Conservation (phyloP, 2,329 filamentous ascomycete species). For the Talaromyces rugulosus region DNA sequence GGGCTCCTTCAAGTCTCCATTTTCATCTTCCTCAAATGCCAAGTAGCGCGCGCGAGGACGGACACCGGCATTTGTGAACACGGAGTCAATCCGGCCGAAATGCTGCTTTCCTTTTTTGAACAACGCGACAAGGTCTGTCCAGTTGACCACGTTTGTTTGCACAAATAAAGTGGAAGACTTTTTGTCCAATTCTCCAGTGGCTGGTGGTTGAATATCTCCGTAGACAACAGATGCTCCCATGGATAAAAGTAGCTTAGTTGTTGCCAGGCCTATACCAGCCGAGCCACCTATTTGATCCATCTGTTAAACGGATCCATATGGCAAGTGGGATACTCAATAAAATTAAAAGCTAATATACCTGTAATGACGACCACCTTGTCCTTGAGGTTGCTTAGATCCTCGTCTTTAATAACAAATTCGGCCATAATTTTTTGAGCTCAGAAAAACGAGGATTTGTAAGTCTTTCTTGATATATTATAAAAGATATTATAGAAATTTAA, state of each 20-base stretch:
- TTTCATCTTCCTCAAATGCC: conserved; percentile 44
- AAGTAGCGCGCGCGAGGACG: conserved; percentile 46
- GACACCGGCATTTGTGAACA: conserved; percentile 55
- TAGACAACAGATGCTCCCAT: conserved; percentile 54
- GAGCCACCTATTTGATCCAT: conserved; percentile 44
- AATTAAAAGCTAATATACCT: conserved; percentile 29
- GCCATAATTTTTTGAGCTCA: conserved; percentile 29
- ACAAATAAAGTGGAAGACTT: conserved; percentile 38
- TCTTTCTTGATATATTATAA: neutral
- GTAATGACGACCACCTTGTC: conserved; percentile 53
- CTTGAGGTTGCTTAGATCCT: conserved; percentile 40
- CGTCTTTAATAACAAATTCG: conserved; percentile 45
- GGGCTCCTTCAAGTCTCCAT: conserved; percentile 49
- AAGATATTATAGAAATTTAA: neutral
- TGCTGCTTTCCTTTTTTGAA: conserved; percentile 48
- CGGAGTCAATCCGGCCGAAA: conserved; percentile 43
- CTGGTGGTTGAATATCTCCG: conserved; percentile 47
- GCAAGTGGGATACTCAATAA: neutral
- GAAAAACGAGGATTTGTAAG: neutral
- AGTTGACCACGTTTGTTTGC: conserved; percentile 47
- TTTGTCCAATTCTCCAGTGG: conserved; percentile 9
- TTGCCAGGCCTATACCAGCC: conserved; percentile 59
- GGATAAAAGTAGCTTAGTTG: conserved; percentile 48
- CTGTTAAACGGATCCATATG: neutral
- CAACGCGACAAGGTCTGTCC: conserved; percentile 47